phyloP scores from a whole-genome alignment of 192 early-diverging fungal genomes.

The Gonapodya sp. region DNA sequence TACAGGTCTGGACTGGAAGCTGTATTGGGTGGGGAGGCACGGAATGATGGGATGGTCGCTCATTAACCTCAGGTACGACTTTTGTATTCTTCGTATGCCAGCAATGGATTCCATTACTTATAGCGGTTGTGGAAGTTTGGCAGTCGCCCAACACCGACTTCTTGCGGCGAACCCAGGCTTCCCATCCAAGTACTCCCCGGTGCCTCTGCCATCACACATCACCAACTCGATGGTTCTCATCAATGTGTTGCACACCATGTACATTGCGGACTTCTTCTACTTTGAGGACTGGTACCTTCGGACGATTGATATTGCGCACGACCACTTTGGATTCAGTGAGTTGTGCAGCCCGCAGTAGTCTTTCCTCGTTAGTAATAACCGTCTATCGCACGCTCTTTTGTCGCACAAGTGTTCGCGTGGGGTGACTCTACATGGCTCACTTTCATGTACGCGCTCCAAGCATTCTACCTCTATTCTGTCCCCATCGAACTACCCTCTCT shows the following conservation, averaged over 20 bases:
- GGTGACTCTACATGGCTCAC: not conserved
- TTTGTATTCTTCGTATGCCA: not conserved
- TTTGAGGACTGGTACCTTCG: constrained; percentile 80
- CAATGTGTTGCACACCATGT: constrained; percentile 61
- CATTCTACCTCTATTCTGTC: constrained; percentile 65
- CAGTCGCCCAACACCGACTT: not conserved
- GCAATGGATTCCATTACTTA: not conserved
- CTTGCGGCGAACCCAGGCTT: not conserved
- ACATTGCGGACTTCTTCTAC: constrained; percentile 73
- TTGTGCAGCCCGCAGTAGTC: not conserved
- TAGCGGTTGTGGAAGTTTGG: not conserved
- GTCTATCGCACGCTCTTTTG: constrained; percentile 1
- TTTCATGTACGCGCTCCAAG: constrained; percentile 61
- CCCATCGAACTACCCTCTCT: constrained; percentile 51
- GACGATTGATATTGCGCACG: constrained; percentile 74
- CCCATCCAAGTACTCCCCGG: not conserved
- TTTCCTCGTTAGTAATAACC: too few relatives aligned
- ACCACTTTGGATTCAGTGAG: constrained; percentile 73
- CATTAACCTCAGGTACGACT: constrained; percentile 23
- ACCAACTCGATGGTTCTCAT: constrained; percentile 75
- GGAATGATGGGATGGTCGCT: constrained; percentile 81
- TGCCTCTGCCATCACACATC: constrained; percentile 23
- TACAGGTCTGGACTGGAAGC: constrained; percentile 67
- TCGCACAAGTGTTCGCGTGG: constrained; percentile 7
- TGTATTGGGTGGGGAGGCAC: constrained; percentile 74